Conservation (phyloP, 345 rosid genomes). For the Melaleuca quinquenervia region DNA sequence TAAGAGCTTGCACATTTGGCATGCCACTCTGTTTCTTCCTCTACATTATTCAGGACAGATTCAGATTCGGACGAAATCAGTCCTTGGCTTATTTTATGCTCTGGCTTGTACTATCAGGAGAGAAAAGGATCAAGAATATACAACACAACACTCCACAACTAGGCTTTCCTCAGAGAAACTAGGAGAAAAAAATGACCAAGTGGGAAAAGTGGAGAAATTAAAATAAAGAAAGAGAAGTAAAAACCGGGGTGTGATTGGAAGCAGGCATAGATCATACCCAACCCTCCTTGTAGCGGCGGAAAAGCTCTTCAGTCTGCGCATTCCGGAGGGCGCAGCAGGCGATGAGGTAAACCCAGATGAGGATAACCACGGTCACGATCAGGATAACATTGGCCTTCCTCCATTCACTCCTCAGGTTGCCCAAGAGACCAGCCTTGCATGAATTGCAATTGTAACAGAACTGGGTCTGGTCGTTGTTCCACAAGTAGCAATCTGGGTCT, state of each 20-base stretch:
- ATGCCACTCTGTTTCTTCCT: neutral
- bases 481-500: conserved; percentile 64
- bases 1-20: neutral
- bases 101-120: neutral
- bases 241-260: neutral
- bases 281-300: conserved; percentile 54
- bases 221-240: too few species aligned
- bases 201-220: too few species aligned
- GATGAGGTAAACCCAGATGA: conserved; percentile 67
- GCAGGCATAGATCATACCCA: conserved; percentile 27
- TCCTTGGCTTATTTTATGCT: neutral
- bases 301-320: conserved; percentile 76
- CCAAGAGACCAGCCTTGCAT: conserved; percentile 79
- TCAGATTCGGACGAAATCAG: neutral
- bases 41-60: neutral
- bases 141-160: neutral
- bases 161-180: too few species aligned
- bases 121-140: neutral
- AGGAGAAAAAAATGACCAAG: too few species aligned
- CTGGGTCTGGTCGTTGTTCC: conserved; percentile 75
- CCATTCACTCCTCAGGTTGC: conserved; percentile 81
- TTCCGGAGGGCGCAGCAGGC: conserved; percentile 81
- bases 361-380: conserved; percentile 56
- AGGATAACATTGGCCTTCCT: conserved; percentile 62
- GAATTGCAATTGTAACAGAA: conserved; percentile 81